Evolutionary conservation across 2,329 filamentous ascomycete species (phyloP).

Genomic region (Parafenestella ontariensis): DNA sequence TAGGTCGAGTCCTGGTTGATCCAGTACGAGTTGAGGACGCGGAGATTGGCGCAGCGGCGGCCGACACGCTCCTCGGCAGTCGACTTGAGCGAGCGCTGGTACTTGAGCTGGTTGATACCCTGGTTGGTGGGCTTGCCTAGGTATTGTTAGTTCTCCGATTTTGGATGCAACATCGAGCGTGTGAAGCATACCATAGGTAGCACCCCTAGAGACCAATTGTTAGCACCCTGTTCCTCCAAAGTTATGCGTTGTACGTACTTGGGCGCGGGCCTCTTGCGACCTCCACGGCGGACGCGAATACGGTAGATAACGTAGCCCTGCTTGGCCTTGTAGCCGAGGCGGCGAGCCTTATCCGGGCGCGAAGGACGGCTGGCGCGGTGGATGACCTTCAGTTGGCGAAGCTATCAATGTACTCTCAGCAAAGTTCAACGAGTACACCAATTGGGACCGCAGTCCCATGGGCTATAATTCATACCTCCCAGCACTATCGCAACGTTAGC

Average conservation of each 20-base stretch:
- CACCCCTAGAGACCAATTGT: constrained; percentile 66
- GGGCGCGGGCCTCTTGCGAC: constrained; percentile 93
- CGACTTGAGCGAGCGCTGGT: constrained; percentile 97
- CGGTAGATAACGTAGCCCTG: constrained; percentile 99
- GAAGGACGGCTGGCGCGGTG: constrained; percentile 98
- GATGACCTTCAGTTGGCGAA: constrained; percentile 99
- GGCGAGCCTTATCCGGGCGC: constrained; percentile 99
- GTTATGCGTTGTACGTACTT: constrained; percentile 58
- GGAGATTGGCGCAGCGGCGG: constrained; percentile 97
- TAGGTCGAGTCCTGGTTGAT: constrained; percentile 99
- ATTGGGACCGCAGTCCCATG: constrained; percentile 40
- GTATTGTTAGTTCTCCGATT: constrained; percentile 29
- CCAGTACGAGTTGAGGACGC: constrained; percentile 99
- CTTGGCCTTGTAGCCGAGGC: constrained; percentile 99
- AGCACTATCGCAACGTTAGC: constrained; percentile 67
- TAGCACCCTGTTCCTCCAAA: constrained; percentile 25
- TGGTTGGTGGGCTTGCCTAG: constrained; percentile 99
- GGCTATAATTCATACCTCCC: constrained; percentile 75
- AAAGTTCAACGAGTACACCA: constrained; percentile 96
- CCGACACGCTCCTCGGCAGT: constrained; percentile 99
- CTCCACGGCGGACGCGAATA: constrained; percentile 96
- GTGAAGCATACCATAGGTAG: constrained; percentile 84
- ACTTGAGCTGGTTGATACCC: constrained; percentile 99
- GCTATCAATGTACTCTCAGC: constrained; percentile 99
- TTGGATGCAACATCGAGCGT: constrained; percentile 3